These are phyloP conservation scores for Teratosphaeria gauchensis DNA, from an alignment of 2,329 filamentous ascomycete genomes.

Conservation along the genomic window DNA sequence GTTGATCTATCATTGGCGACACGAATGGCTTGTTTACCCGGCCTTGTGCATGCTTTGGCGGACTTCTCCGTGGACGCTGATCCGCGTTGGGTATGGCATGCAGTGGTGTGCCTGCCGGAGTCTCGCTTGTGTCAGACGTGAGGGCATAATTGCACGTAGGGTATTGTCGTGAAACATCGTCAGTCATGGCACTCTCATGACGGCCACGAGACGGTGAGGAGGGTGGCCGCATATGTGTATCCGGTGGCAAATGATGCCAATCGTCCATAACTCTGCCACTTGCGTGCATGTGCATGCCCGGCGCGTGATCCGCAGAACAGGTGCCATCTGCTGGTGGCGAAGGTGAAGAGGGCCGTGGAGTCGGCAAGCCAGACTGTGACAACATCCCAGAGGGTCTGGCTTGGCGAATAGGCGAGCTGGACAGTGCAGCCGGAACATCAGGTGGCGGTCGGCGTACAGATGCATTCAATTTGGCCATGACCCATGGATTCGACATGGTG, in stretches of 20 bases:
- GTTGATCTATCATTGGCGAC: constrained; percentile 13
- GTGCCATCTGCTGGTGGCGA: constrained; percentile 7
- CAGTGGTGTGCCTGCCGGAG: constrained; percentile 14
- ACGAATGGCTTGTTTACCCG: constrained; percentile 21
- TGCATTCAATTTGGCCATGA: constrained; percentile 38
- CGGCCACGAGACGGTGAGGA: not conserved
- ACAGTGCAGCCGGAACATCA: not conserved
- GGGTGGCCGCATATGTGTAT: not conserved
- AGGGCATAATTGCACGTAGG: constrained; percentile 7
- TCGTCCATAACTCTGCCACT: not conserved
- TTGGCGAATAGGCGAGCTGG: not conserved
- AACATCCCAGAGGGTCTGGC: not conserved
- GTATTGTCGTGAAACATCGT: not conserved
- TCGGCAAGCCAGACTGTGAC: constrained; percentile 11
- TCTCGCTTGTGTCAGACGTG: constrained; percentile 4
- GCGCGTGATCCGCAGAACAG: constrained; percentile 15
- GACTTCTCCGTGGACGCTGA: constrained; percentile 10
- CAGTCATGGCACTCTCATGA: not conserved
- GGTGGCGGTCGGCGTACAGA: constrained; percentile 1
- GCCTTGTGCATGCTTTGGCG: constrained; percentile 8
- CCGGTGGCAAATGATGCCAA: not conserved
- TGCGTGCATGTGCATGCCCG: constrained; percentile 3
- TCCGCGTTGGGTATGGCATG: constrained; percentile 14
- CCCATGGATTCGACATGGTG: constrained; percentile 39
- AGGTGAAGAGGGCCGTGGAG: constrained; percentile 25